Evolutionary conservation across 192 early-diverging fungal genomes (phyloP), one percentile per base, ranked within the genome.

Genomic region (Chytriomyces hyalinus): DNA sequence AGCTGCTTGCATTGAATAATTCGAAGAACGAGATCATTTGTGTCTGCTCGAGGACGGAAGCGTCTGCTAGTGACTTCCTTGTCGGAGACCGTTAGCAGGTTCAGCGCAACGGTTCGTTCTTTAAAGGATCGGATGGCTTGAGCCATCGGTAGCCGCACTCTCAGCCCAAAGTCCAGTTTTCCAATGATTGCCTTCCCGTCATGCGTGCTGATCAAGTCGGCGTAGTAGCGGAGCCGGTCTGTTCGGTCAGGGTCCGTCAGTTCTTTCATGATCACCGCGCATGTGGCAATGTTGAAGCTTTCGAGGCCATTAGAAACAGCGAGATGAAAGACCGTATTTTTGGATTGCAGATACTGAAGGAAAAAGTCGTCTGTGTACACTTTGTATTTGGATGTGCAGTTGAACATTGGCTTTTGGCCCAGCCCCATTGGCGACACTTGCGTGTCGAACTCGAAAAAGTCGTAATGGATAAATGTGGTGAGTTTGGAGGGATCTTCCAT

Each of bases 401-500:
- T 79, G 65, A 65, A 90, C 6, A 67, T 47, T 6, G 88, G 84
- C 24, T 65, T 74, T 13, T 78, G 50, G 22, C 86, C 84, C 9
- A 80, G 28, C 13, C 82, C 86, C 48, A 90, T 67, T 11, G 83
- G 83, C 1, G 84, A 79, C 11, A 86, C 78, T 43, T 78, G 73
- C 5, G 88, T 88, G 71, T 89, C 89, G 76, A 88, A 89, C 46
- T 90, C 89, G 65, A 83, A 90, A 68, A 90, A 90, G 73, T 90
- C 89, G 67, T 84, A 86, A 57, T 79, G 78, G 6, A 85, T 65
- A 49, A 87, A 87, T 11, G 87, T 81, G 6, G 77, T 83, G 48
- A 82, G 64, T 43, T 68, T 79, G 24, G 72, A 68, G 15, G 61
- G 50, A 11, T 65, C 66, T 26, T 74, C 49, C 65, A 68, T 60